Conservation (phyloP, 495 filamentous ascomycete species). For the Pseudoneurospora amorphoporcata region DNA sequence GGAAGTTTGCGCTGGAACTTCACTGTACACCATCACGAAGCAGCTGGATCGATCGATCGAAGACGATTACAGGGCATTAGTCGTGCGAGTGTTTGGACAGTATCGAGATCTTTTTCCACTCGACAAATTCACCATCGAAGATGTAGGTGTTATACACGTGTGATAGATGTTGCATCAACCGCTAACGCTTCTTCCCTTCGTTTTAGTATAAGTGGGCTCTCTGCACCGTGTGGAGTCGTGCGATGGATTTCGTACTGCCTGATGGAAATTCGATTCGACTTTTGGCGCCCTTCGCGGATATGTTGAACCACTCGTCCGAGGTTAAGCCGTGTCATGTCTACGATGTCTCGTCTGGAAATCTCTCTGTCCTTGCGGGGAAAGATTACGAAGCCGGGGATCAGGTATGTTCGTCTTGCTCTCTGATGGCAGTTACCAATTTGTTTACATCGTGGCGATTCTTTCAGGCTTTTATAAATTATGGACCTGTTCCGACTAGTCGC, state of each 20-base stretch:
- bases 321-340: slow-evolving; percentile 24
- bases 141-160: slow-evolving; percentile 14
- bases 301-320: slow-evolving; percentile 26
- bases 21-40: slow-evolving; percentile 22
- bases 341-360: slow-evolving; percentile 14
- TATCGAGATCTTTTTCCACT: slow-evolving; percentile 23
- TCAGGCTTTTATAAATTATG: slow-evolving; percentile 26
- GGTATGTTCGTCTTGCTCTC: slow-evolving; percentile 16
- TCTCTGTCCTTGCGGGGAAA: slow-evolving; percentile 22
- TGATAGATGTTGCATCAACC: slow-evolving; percentile 11
- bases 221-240: slow-evolving; percentile 24
- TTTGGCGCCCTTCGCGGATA: slow-evolving; percentile 23
- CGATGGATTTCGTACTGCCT: slow-evolving; percentile 22
- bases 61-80: slow-evolving; percentile 18
- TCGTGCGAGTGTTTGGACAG: slow-evolving; percentile 16
- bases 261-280: slow-evolving; percentile 19
- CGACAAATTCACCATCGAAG: slow-evolving; percentile 20
- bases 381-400: slow-evolving; percentile 22
- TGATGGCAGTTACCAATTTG: not conserved
- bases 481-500: slow-evolving; percentile 21
- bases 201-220: slow-evolving; percentile 25
- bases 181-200: slow-evolving; percentile 9
- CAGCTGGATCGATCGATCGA: slow-evolving; percentile 18
- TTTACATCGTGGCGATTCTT: not conserved
- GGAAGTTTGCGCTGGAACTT: slow-evolving; percentile 21